Evolutionary conservation across 2,329 filamentous ascomycete genomes (phyloP).

Genomic region (Calonectria hawksworthii): DNA sequence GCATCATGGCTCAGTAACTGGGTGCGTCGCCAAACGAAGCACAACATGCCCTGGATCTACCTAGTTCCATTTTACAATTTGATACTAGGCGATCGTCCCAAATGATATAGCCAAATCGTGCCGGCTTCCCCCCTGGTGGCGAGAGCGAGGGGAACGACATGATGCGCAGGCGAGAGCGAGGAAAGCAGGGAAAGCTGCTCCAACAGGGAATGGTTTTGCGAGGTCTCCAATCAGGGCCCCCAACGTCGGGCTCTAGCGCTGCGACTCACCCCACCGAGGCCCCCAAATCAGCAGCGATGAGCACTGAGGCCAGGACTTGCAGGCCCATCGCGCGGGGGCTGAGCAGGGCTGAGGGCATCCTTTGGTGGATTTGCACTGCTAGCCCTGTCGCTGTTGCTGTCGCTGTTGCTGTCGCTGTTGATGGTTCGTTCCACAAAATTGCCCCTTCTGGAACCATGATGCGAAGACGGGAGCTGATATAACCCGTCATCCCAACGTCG

Average conservation of each 20-base stretch:
- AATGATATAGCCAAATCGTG: neutral
- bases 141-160: neutral
- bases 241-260: neutral
- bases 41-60: neutral
- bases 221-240: neutral
- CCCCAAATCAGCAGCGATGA: neutral
- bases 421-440: neutral
- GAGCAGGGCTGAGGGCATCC: constrained; percentile 2
- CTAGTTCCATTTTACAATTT: neutral
- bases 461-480: neutral
- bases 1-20: neutral
- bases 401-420: neutral
- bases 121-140: neutral
- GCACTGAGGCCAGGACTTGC: neutral
- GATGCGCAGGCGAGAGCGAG: neutral
- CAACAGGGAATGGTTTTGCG: neutral
- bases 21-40: neutral
- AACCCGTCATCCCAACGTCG: neutral
- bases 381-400: neutral
- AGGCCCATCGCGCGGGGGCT: neutral
- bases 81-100: neutral
- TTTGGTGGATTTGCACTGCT: neutral
- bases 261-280: neutral
- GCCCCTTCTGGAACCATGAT: neutral
- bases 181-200: neutral